Evolutionary conservation across 1,139 yeast species (phyloP), one percentile per base, ranked within the genome.

Genomic region (Casaregolazyma suthepensis): DNA sequence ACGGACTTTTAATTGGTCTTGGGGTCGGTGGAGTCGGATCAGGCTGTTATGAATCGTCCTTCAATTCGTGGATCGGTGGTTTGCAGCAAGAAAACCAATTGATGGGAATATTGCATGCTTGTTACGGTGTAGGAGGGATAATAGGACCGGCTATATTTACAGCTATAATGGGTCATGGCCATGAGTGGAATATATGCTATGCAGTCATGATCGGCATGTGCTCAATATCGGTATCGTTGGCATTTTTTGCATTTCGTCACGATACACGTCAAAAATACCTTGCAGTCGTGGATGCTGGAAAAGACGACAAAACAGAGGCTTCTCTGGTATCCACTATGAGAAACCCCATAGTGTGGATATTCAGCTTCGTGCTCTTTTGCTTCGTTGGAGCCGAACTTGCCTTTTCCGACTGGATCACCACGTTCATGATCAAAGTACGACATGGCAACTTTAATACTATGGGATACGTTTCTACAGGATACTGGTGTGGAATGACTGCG

Each of bases 381-480:
- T 84, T 84, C 59, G 85, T 82, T 63, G 90, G 89, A 2, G 75
- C 80, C 1, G 90, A 84, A 63, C 88, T 84, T 2, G 71, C 85
- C 0, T 66, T 82, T 61, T 88, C 85, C 26, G 88, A 88, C 23
- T 84, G 89, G 89, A 75, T 81, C 35, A 85, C 82, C 37, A 81
- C 89, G 0, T 84, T 75, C 60, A 71, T 83, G 61, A 73, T 80
- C 48, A 79, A 78, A 49, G 81, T 79, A 60, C 74, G 88, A 48
- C 70, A 73, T 48, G 85, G 82, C 1, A 67, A 71, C 51, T 61
- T 68, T 2, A 57, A 63, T 0, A 66, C 76, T 3, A 76, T 77
- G 52, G 88, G 88, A 20, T 83, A 82, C 61, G 83, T 82, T 35
- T 79, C 85, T 1, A 79, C 87, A 7, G 89, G 89, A 0, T 82